These are phyloP conservation scores for Daldinia grandis DNA, from an alignment of 495 filamentous ascomycete genomes.

Conservation along the genomic window DNA sequence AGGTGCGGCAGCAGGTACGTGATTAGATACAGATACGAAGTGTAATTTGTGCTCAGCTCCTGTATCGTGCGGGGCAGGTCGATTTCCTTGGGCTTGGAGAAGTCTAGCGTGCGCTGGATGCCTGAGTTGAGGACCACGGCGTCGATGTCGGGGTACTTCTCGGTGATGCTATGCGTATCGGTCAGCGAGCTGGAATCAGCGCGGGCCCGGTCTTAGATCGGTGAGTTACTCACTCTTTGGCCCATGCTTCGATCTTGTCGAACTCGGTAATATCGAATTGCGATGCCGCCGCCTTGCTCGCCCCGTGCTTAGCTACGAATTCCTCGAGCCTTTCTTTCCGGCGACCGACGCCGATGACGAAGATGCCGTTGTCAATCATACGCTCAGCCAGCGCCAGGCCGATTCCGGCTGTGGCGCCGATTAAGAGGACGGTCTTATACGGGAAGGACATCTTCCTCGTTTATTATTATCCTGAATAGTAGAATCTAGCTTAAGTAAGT, in stretches of 20 bases:
- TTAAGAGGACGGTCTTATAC: constrained; percentile 74
- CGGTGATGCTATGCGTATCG: constrained; percentile 57
- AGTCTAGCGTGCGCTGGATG: constrained; percentile 66
- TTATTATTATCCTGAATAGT: not conserved
- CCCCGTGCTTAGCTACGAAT: constrained; percentile 67
- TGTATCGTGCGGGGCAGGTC: constrained; percentile 60
- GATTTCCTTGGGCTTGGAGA: constrained; percentile 65
- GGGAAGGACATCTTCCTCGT: constrained; percentile 62
- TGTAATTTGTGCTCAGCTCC: constrained; percentile 75
- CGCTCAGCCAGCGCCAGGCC: constrained; percentile 70
- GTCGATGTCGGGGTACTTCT: constrained; percentile 65
- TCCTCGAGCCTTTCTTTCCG: constrained; percentile 70
- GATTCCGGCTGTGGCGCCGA: constrained; percentile 78
- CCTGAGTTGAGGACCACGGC: constrained; percentile 66
- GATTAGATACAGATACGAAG: constrained; percentile 66
- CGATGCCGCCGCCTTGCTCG: constrained; percentile 59
- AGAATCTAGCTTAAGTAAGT: not conserved
- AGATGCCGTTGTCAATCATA: constrained; percentile 66
- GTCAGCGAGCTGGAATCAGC: not conserved
- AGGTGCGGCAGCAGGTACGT: constrained; percentile 72
- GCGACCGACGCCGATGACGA: constrained; percentile 70
- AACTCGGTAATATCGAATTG: constrained; percentile 72
- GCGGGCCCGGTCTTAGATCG: not conserved
- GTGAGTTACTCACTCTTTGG: constrained; percentile 50
- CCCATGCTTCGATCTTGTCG: constrained; percentile 65